Evolutionary conservation across 1,139 yeast species (phyloP), one percentile per base, ranked within the genome.

Genomic region (Blastobotrys arbuscula): DNA sequence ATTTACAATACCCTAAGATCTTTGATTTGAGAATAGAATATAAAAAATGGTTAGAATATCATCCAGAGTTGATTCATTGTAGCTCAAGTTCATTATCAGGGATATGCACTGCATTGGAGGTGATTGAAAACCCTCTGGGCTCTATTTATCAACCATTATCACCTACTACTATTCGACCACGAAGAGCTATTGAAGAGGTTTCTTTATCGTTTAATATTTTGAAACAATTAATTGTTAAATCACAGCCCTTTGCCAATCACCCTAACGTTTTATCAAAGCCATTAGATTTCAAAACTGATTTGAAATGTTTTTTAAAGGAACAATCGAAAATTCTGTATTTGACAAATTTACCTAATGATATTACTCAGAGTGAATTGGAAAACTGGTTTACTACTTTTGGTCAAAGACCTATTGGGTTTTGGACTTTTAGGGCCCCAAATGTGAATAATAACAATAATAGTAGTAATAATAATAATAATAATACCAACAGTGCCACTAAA

Each of bases 381-480:
- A 76, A 84, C 37, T 90, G 97, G 96, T 88, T 88, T 62, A 80
- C 89, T 3, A 95, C 85, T 62, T 82, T 77, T 62, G 95, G 95
- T 1, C 84, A 88, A 2, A 75, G 92, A 43, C 95, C 96, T 1
- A 76, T 86, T 44, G 94, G 96, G 7, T 86, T 88, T 62, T 88
- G 96, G 96, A 82, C 94, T 1, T 72, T 89, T 49, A 82, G 83
- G 60, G 73, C 75, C 15, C 75, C 80, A 34, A 84, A 81, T 37
- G 68, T 70, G 38, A 8, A 6, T 6, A 8, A 9, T 33, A 15
- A 15, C 8, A 33, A 5, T 16, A 6, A n/a, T 16, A 33, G 9
- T 33, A 8, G 19, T 9, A 16, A 16, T 16, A 16, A 7, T 16
- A 16, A 16, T 16, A 16, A 16, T 33, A 16, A n/a, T n/a, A 33